Conservation (phyloP, 768 basidiomycete genomes). For the Lactarius hengduanensis region DNA sequence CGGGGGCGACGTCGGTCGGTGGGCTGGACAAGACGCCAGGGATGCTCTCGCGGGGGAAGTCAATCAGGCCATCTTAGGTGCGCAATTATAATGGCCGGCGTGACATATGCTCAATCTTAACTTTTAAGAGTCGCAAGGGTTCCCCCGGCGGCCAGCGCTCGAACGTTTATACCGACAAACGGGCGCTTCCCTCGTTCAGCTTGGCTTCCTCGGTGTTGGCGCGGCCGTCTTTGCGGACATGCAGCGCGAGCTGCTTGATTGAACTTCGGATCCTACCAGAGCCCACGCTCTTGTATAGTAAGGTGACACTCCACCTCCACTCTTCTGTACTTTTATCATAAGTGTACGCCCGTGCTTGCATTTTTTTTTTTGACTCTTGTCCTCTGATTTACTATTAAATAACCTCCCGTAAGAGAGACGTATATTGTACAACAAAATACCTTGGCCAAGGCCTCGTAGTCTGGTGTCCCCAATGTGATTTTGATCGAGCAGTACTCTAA, state of each 20-base stretch:
- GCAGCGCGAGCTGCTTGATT: conserved; percentile 66
- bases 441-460: background rate
- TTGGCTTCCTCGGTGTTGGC: conserved; percentile 71
- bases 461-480: background rate
- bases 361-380: background rate
- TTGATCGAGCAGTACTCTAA: background rate
- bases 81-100: conserved; percentile 31
- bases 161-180: conserved; percentile 80
- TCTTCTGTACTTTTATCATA: conserved; percentile 22
- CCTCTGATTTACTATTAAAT: background rate
- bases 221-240: conserved; percentile 81
- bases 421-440: background rate
- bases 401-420: background rate
- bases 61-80: conserved; percentile 81
- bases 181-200: conserved; percentile 62
- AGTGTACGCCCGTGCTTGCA: conserved; percentile 8
- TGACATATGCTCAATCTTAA: background rate
- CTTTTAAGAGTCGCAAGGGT: conserved; percentile 69
- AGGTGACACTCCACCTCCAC: conserved; percentile 5
- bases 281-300: conserved; percentile 18
- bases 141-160: conserved; percentile 65
- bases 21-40: conserved; percentile 67
- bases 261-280: background rate
- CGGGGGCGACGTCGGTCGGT: conserved; percentile 61
- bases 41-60: conserved; percentile 69